A percentile compares a stretch with the other conserved stretches of the same genome.
Conservation (phyloP, 192 early-diverging fungal genomes). For the Entomortierella lignicola region DNA sequence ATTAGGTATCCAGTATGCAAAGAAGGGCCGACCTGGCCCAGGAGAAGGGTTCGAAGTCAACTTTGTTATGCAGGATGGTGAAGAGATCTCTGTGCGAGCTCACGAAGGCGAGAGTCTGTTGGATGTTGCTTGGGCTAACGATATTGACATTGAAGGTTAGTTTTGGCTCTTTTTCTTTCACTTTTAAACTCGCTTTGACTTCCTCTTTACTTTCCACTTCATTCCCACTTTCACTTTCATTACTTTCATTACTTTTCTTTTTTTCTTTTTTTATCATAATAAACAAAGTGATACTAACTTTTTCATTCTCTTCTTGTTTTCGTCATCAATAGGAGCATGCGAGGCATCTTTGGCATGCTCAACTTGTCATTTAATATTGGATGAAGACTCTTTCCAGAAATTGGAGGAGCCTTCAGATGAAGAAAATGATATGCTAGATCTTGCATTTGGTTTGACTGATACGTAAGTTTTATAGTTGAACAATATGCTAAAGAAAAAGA, state of each 20-base stretch:
- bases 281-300: background rate
- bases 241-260: too few relatives aligned
- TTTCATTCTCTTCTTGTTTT: conserved; percentile 4
- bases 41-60: conserved; percentile 64
- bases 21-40: conserved; percentile 40
- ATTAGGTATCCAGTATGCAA: conserved; percentile 25
- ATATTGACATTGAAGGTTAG: conserved; percentile 92
- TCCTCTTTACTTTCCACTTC: too few relatives aligned
- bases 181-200: too few relatives aligned
- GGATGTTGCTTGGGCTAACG: conserved; percentile 92
- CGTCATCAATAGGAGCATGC: conserved; percentile 76
- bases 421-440: conserved; percentile 98
- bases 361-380: conserved; percentile 93
- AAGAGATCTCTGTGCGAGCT: conserved; percentile 79
- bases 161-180: too few relatives aligned
- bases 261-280: background rate
- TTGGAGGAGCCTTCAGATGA: conserved; percentile 95
- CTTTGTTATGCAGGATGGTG: conserved; percentile 90
- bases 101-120: conserved; percentile 88
- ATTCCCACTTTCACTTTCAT: too few relatives aligned
- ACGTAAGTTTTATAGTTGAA: conserved; percentile 69
- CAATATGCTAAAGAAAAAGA: background rate
- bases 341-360: conserved; percentile 96
- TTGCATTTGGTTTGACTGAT: conserved; percentile 96
- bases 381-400: conserved; percentile 80